Conservation (phyloP, 345 rosid species). For the Populus nigra region DNA sequence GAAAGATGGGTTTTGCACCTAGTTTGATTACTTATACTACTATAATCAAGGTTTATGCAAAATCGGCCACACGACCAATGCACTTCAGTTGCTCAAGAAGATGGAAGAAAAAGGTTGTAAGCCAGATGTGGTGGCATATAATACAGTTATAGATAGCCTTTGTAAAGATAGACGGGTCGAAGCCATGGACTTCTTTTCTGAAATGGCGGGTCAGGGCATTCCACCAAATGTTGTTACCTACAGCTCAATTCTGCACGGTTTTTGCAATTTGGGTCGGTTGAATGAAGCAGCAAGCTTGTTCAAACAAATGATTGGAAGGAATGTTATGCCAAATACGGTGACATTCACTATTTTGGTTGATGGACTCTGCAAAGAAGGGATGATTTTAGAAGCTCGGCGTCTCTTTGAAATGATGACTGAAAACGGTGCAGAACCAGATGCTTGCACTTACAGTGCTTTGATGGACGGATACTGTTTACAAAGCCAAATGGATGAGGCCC, state of each 20-base stretch:
- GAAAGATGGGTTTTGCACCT: not conserved
- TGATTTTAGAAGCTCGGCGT: not conserved
- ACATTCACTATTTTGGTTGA: not conserved
- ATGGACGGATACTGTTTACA: not conserved
- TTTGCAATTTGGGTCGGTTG: too few relatives aligned
- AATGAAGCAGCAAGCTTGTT: not conserved
- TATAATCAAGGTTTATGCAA: not conserved
- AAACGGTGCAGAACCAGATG: not conserved
- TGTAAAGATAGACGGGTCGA: not conserved
- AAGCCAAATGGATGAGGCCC: not conserved
- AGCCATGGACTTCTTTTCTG: not conserved
- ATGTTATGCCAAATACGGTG: not conserved
- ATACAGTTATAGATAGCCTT: not conserved
- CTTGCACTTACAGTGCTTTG: not conserved
- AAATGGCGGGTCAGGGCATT: not conserved
- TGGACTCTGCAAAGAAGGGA: not conserved
- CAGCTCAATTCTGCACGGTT: too few relatives aligned
- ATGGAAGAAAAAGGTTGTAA: not conserved
- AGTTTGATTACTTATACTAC: not conserved
- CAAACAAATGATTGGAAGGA: not conserved
- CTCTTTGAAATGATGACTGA: not conserved
- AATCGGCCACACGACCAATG: not conserved
- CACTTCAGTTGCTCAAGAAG: not conserved
- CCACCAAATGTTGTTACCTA: not conserved
- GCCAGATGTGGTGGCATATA: not conserved